Evolutionary conservation across 2,329 filamentous ascomycete genomes (phyloP).

Genomic region (Bipolaris gigantea): DNA sequence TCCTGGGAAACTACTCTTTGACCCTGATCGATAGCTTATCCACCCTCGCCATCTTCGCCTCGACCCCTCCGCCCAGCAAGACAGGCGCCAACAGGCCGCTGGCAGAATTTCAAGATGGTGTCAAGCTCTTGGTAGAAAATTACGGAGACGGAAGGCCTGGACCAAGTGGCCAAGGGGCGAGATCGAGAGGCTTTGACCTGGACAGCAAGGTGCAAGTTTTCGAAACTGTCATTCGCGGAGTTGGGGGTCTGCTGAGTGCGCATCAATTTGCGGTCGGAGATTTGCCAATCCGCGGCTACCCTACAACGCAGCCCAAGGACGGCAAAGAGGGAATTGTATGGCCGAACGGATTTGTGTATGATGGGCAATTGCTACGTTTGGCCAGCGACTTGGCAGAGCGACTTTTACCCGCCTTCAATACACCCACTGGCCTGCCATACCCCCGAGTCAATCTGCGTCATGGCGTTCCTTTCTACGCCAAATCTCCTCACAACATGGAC

Average conservation of each 20-base stretch:
- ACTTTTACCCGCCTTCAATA: slow-evolving; percentile 89
- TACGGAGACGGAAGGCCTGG: slow-evolving; percentile 84
- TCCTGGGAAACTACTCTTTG: slow-evolving; percentile 93
- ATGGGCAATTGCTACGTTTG: slow-evolving; percentile 87
- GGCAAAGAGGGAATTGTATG: slow-evolving; percentile 60
- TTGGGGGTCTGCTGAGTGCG: slow-evolving; percentile 87
- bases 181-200: slow-evolving; percentile 83
- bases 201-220: slow-evolving; percentile 99
- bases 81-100: slow-evolving; percentile 57
- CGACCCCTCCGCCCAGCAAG: slow-evolving; percentile 61
- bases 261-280: slow-evolving; percentile 92
- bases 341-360: slow-evolving; percentile 77
- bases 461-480: slow-evolving; percentile 89
- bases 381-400: slow-evolving; percentile 83
- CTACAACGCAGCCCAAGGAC: slow-evolving; percentile 47
- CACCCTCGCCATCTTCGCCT: slow-evolving; percentile 88
- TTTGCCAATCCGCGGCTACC: slow-evolving; percentile 81
- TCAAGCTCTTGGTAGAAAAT: slow-evolving; percentile 72
- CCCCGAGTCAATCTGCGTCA: slow-evolving; percentile 88
- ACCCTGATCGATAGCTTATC: slow-evolving; percentile 95
- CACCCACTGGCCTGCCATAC: slow-evolving; percentile 87
- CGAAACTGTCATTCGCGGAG: slow-evolving; percentile 92
- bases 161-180: slow-evolving; percentile 67
- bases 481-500: slow-evolving; percentile 74
- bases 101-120: slow-evolving; percentile 73